Conservation (phyloP, 805 yeast genomes). For the Blastobotrys terrestris region DNA sequence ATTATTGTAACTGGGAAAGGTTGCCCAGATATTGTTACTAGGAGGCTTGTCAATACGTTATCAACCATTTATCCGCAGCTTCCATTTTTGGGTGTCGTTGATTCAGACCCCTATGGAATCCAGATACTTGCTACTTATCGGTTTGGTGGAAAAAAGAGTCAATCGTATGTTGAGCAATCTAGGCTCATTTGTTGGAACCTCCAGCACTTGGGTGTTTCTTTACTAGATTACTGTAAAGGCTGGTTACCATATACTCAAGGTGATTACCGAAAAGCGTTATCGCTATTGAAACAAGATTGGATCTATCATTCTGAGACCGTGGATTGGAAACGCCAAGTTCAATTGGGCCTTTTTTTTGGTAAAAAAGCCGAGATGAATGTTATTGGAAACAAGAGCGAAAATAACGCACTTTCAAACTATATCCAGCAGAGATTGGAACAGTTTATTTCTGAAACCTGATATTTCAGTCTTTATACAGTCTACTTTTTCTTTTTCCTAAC, state of each 20-base stretch:
- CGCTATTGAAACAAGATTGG: slow-evolving; percentile 28
- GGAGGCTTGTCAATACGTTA: slow-evolving; percentile 34
- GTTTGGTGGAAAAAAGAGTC: slow-evolving; percentile 19
- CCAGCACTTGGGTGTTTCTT: slow-evolving; percentile 37
- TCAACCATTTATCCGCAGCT: slow-evolving; percentile 26
- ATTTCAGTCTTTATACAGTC: neutral
- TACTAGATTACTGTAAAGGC: slow-evolving; percentile 36
- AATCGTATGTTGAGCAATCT: slow-evolving; percentile 5
- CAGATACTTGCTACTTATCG: slow-evolving; percentile 40
- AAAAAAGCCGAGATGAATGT: slow-evolving; percentile 56
- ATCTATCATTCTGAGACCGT: slow-evolving; percentile 15
- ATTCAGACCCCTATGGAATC: slow-evolving; percentile 61
- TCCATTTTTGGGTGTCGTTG: slow-evolving; percentile 46
- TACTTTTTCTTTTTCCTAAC: slow-evolving; percentile 24
- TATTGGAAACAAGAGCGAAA: slow-evolving; percentile 18
- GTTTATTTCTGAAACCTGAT: neutral
- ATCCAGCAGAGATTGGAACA: slow-evolving; percentile 8
- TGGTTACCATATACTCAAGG: slow-evolving; percentile 23
- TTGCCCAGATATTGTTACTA: slow-evolving; percentile 54
- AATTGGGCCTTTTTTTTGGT: slow-evolving; percentile 44
- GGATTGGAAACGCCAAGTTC: slow-evolving; percentile 41
- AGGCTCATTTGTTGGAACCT: slow-evolving; percentile 11
- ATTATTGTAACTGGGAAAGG: slow-evolving; percentile 54
- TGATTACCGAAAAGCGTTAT: slow-evolving; percentile 31
- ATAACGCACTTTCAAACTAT: slow-evolving; percentile 17